Conservation (phyloP, 768 basidiomycete genomes). For the Hypholoma fasciculare region DNA sequence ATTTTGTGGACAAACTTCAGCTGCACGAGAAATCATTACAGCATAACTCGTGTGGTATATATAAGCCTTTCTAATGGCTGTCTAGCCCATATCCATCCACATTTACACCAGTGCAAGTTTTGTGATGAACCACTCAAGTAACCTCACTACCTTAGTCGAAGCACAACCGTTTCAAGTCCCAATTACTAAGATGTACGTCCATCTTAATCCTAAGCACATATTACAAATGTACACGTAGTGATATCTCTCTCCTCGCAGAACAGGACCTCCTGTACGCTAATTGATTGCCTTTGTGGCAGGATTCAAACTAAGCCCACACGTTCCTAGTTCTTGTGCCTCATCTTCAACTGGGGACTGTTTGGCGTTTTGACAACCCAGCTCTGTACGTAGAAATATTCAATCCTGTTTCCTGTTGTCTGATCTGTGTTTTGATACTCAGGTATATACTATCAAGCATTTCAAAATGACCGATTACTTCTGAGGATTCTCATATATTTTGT, state of each 20-base stretch:
- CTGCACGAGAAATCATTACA: too few relatives aligned
- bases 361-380: background rate
- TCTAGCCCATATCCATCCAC: too few relatives aligned
- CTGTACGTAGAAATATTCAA: background rate
- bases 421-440: background rate
- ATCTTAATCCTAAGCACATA: too few relatives aligned
- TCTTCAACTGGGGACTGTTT: background rate
- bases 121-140: too few relatives aligned
- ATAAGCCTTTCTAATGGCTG: too few relatives aligned
- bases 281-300: background rate
- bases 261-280: background rate
- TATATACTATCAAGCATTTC: conserved; percentile 6
- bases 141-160: too few relatives aligned
- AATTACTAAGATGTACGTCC: too few relatives aligned
- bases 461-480: background rate
- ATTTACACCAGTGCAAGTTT: too few relatives aligned
- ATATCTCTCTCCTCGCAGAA: background rate
- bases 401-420: background rate
- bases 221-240: too few relatives aligned
- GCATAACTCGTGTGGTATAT: too few relatives aligned
- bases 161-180: too few relatives aligned
- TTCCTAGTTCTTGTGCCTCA: background rate
- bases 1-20: too few relatives aligned
- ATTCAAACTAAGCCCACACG: background rate
- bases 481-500: background rate